A percentile compares a stretch with the other conserved stretches of the same genome.
phyloP scores from a whole-genome alignment of 169 alveolate species.

The Plasmodium adleri region DNA sequence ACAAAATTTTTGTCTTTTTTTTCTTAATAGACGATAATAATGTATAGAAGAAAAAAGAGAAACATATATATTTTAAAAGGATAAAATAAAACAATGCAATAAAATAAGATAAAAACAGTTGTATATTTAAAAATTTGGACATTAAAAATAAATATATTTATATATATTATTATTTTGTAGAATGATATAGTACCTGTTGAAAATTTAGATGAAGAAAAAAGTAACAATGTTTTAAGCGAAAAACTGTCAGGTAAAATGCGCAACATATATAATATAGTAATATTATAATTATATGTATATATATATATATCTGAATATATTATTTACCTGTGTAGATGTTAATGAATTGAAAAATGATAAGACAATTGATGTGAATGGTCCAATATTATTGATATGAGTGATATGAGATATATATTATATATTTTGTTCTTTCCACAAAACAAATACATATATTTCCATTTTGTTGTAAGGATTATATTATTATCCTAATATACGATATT shows the following conservation, averaged over 20 bases:
- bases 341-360: conserved; percentile 10
- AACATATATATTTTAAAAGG: background rate
- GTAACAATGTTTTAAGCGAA: background rate
- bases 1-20: background rate
- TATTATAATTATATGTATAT: background rate
- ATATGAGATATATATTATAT: background rate
- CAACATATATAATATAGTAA: too few relatives aligned
- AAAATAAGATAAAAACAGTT: background rate
- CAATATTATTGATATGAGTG: conserved; percentile 37
- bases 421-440: too few relatives aligned
- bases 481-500: too few relatives aligned
- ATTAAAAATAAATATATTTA: conserved; percentile 9
- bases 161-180: conserved; percentile 16
- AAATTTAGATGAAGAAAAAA: conserved; percentile 9
- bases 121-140: too few relatives aligned
- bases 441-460: too few relatives aligned
- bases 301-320: background rate
- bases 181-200: conserved; percentile 4
- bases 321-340: conserved; percentile 1
- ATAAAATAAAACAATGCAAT: background rate
- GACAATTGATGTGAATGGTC: conserved; percentile 47
- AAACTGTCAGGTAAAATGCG: conserved; percentile 15
- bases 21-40: conserved; percentile 49
- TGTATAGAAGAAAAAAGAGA: conserved; percentile 7
- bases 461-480: too few relatives aligned